Conservation (phyloP, 2,329 filamentous ascomycete species). For the Samsoniella hepiali region DNA sequence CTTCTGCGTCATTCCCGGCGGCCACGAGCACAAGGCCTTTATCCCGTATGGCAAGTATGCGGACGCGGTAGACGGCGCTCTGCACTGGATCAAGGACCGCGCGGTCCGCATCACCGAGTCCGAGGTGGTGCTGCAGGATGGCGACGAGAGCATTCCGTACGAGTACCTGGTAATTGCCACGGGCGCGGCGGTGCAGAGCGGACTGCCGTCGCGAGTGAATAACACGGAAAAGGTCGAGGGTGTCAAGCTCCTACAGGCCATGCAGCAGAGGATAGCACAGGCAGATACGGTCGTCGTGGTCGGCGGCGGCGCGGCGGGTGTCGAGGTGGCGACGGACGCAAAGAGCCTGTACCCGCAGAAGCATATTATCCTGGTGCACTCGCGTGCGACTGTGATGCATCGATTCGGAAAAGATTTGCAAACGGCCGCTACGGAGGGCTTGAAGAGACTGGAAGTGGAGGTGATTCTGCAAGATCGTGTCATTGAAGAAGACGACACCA, state of each 20-base stretch:
- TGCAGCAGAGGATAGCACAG: constrained; percentile 44
- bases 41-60: constrained; percentile 53
- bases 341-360: constrained; percentile 56
- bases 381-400: constrained; percentile 50
- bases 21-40: constrained; percentile 56
- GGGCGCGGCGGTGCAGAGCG: constrained; percentile 43
- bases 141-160: constrained; percentile 46
- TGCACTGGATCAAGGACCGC: constrained; percentile 42
- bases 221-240: constrained; percentile 41
- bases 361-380: constrained; percentile 55
- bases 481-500: constrained; percentile 34
- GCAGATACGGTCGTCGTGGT: constrained; percentile 47
- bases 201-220: constrained; percentile 48
- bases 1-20: constrained; percentile 49
- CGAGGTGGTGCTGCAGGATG: constrained; percentile 38
- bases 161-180: constrained; percentile 58
- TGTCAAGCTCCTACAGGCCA: constrained; percentile 39
- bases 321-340: constrained; percentile 59
- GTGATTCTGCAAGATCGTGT: constrained; percentile 51
- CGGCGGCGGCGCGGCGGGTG: constrained; percentile 60
- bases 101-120: constrained; percentile 38
- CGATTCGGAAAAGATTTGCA: constrained; percentile 46
- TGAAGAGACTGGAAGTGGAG: constrained; percentile 46
- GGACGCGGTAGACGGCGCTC: constrained; percentile 30
- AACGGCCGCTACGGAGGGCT: constrained; percentile 36